These are phyloP conservation scores for Sicyos baderoa DNA, from an alignment of 306 rosid species.

Conservation along the genomic window DNA sequence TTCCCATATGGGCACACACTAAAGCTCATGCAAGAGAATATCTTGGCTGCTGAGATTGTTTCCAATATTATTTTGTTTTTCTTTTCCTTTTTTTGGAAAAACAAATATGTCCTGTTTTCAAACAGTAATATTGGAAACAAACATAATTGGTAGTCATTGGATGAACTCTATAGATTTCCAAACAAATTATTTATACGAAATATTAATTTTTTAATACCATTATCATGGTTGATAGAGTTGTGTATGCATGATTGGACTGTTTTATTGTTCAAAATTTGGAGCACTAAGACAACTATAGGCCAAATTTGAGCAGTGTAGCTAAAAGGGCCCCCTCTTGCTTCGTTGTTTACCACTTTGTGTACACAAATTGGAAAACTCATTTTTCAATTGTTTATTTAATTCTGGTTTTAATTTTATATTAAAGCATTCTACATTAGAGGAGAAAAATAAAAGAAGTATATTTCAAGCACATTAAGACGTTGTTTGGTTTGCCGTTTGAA, in stretches of 20 bases:
- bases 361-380: conserved; percentile 32
- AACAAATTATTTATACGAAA: no score
- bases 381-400: conserved; percentile 25
- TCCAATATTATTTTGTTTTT: not conserved
- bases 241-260: not conserved
- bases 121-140: no score
- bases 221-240: conserved; percentile 4
- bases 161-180: not conserved
- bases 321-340: conserved; percentile 43
- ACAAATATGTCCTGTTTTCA: not conserved
- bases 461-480: conserved; percentile 8
- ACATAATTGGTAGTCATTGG: not conserved
- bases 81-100: not conserved
- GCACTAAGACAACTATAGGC: conserved; percentile 43
- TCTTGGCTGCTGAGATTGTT: conserved; percentile 11
- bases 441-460: not conserved
- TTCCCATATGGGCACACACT: conserved; percentile 13
- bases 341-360: conserved; percentile 55
- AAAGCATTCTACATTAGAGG: not conserved
- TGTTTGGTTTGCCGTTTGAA: no score
- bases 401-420: not conserved
- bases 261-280: not conserved
- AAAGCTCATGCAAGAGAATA: conserved; percentile 6
- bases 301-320: conserved; percentile 35
- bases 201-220: not conserved